Base-by-base conservation (phyloP, 768 basidiomycete genomes). In the Baorangia bicolor region DNA sequence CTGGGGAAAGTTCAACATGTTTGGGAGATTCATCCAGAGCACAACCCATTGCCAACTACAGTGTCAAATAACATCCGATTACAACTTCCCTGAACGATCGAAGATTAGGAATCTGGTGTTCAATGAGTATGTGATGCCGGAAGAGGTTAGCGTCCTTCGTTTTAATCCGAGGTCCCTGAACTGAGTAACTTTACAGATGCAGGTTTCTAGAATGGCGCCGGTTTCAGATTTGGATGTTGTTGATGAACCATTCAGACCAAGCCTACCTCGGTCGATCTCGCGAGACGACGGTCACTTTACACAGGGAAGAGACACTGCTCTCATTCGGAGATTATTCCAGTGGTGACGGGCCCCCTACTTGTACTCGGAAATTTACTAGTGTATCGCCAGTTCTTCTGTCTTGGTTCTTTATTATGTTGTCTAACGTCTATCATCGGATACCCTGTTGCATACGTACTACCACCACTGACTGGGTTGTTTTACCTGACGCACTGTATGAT, bases 1-100 rank as follows among this genome's bases (percentile, higher is more conserved):
- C 65, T 98, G 96, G 96, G 91, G 88, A 27, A 98, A 98, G 73
- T 97, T 90, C 73, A 89, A 88, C 61, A 88, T 93, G 82, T 89
- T 98, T 77, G 94, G 88, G 30, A 81, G 86, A 56, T 93, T 94
- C 64, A 85, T 96, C 53, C 81, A 83, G 48, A 85, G 81, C 63
- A 88, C 94, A 7, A 79, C 81, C 0, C 82, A 88, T 57, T 93
- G 88, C 63, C 94, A 96, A 73, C 73, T 81, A 11, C 84, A 89
- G 56, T 92, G 89, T 66, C 81, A 81, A 46, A 67, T 53, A 18
- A 78, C 77, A 51, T 75, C 81, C 5, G 84, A 86, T 43, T 89
- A 90, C 62, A 75, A 78, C 41, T 87, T 88, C 66, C 73, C 73
- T n/a, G 81, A 85, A 43, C 81, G 85, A 43, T 65, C 64, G 3